phyloP scores from a whole-genome alignment of 306 rosid genomes.

The Glycine latifolia region DNA sequence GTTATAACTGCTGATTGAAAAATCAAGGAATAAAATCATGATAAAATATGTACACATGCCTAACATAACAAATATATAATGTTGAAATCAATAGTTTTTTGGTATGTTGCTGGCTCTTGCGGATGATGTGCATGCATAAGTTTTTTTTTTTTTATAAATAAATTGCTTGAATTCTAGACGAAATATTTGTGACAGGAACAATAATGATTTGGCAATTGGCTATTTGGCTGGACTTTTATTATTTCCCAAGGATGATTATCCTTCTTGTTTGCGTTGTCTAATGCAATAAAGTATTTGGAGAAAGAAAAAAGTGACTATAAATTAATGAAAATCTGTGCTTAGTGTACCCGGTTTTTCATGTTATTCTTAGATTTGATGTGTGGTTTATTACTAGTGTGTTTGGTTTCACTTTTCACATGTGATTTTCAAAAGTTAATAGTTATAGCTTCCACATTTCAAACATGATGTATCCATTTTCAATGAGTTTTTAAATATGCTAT shows the following conservation, averaged over 20 bases:
- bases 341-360: background rate
- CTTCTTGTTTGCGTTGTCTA: background rate
- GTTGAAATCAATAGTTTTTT: background rate
- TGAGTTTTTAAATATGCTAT: too few species aligned
- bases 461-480: too few species aligned
- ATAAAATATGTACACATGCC: conserved; percentile 1
- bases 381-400: background rate
- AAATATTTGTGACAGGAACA: background rate
- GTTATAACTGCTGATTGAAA: conserved; percentile 3
- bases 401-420: too few species aligned
- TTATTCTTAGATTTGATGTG: background rate
- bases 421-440: too few species aligned
- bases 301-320: background rate
- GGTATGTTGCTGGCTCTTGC: conserved; percentile 1
- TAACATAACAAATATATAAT: background rate
- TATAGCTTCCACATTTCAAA: too few species aligned
- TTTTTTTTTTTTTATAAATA: background rate
- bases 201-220: conserved; percentile 4
- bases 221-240: background rate
- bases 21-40: conserved; percentile 1
- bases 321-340: background rate
- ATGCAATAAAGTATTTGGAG: background rate
- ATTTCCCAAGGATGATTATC: background rate
- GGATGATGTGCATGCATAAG: conserved; percentile 8
- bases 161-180: conserved; percentile 14